phyloP scores from a whole-genome alignment of 805 yeast species.

The Ogataea populi-albae region DNA sequence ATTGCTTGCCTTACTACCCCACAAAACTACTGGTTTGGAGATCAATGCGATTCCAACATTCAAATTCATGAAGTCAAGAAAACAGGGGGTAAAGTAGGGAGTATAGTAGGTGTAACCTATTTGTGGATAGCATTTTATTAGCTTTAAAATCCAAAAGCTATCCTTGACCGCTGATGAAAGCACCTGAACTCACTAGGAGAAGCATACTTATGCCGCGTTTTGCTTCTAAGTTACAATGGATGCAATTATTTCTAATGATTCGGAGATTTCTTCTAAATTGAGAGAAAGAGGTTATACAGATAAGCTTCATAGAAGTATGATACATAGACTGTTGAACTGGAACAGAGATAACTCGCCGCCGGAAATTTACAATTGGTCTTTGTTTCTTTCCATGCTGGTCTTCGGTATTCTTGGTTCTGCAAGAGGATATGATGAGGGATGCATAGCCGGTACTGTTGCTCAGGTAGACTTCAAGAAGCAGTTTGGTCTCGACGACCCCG shows the following conservation, averaged over 20 bases:
- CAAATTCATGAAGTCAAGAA: too few species aligned
- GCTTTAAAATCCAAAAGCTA: too few species aligned
- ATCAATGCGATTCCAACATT: too few species aligned
- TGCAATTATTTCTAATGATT: conserved; percentile 8
- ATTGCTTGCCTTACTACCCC: too few species aligned
- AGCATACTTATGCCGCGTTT: too few species aligned
- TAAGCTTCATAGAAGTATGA: background rate
- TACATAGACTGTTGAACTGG: conserved; percentile 3
- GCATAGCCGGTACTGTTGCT: conserved; percentile 43
- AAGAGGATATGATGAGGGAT: conserved; percentile 59
- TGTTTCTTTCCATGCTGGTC: conserved; percentile 33
- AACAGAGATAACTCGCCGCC: conserved; percentile 17
- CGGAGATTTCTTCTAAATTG: conserved; percentile 14
- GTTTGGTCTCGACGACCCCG: conserved; percentile 44
- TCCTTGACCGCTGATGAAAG: too few species aligned
- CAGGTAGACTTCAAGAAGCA: conserved; percentile 40
- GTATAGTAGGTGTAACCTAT: too few species aligned
- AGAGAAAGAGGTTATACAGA: conserved; percentile 4
- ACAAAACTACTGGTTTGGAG: too few species aligned
- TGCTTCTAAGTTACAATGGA: background rate
- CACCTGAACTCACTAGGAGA: too few species aligned
- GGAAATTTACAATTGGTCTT: conserved; percentile 45
- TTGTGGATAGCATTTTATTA: too few species aligned
- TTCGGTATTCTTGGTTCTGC: conserved; percentile 58
- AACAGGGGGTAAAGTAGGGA: too few species aligned